Percentiles rank a stretch among this genome's conserved stretches.
Conservation (phyloP, 192 early-diverging fungal species). For the Lunasporangiospora selenospora region DNA sequence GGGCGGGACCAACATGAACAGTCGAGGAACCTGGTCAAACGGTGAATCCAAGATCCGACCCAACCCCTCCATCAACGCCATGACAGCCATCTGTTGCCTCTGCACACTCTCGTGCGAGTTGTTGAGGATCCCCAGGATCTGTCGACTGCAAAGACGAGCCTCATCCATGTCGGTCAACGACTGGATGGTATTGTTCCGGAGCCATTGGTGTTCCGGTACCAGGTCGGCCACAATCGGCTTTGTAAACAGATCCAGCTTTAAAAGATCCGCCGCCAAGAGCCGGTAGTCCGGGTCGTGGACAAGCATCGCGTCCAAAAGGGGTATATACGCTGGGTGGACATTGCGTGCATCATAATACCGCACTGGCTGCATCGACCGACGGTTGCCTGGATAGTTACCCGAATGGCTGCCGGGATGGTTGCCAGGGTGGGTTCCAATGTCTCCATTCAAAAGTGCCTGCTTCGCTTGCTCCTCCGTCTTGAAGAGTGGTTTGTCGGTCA, state of each 20-base stretch:
- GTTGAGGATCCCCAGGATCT: neutral
- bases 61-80: slow-evolving; percentile 32
- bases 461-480: slow-evolving; percentile 34
- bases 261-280: slow-evolving; percentile 17
- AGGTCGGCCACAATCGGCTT: neutral
- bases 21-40: slow-evolving; percentile 35
- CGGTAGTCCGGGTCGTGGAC: slow-evolving; percentile 21
- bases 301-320: slow-evolving; percentile 34
- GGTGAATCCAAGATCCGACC: slow-evolving; percentile 34
- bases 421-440: too few species aligned
- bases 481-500: slow-evolving; percentile 39
- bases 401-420: too few species aligned
- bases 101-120: neutral
- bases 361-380: slow-evolving; percentile 1
- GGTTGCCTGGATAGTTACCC: too few species aligned
- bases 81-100: neutral
- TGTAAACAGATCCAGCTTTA: slow-evolving; percentile 35
- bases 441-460: slow-evolving; percentile 6
- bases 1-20: slow-evolving; percentile 47
- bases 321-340: slow-evolving; percentile 6
- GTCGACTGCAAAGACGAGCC: slow-evolving; percentile 20
- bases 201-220: slow-evolving; percentile 12
- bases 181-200: slow-evolving; percentile 35
- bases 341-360: slow-evolving; percentile 33
- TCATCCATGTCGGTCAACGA: slow-evolving; percentile 28